Evolutionary conservation across 2,329 filamentous ascomycete genomes (phyloP), one percentile per base, ranked within the genome.

Genomic region (Ophiostoma himal-ulmi): DNA sequence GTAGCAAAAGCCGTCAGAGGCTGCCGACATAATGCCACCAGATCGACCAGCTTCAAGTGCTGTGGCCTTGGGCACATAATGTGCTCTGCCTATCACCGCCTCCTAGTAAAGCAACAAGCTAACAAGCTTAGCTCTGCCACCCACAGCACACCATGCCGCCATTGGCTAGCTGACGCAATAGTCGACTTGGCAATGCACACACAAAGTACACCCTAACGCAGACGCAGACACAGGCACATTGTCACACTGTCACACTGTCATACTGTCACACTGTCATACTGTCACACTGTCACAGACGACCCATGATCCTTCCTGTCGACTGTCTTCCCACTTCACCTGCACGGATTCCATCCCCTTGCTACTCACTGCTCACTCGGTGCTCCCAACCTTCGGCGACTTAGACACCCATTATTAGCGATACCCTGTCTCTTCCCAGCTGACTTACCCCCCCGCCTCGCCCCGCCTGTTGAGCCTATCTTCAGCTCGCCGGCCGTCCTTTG

Each of bases 81-180:
- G 37, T 39, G 37, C 37, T 48, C 4, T 44, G 44, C 17, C 44
- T 48, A 20, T 20, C 44, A 30, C 17, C 17, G 20, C 17, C 44
- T 48, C 44, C 20, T 22, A 54, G 20, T 17, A 34, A 30, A 62
- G 52, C 48, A 22, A 22, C 22, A 14, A n/a, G 44, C 44, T 54
- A 54, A 22, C 14, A 54, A 8, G 41, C 44, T 48, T 48, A 48
- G 44, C 44, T 48, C 44, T 26, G 22, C 52, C 52, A 30, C 52
- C 10, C 52, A 62, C 26, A 62, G 57, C 26, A 30, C 11, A 34
- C 57, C 26, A 62, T 34, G 57, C 57, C 57, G 26, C 26, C 57
- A 62, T 62, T 62, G 57, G 57, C 26, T 62, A 62, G 57, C 57
- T 62, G 26, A 7, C 26, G 26, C 26, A 30, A 34, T 62, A 62